Percentiles rank a stretch among this genome's conserved stretches.
phyloP scores from a whole-genome alignment of 2,329 filamentous ascomycete genomes.

The Apiospora rasikravindrae region DNA sequence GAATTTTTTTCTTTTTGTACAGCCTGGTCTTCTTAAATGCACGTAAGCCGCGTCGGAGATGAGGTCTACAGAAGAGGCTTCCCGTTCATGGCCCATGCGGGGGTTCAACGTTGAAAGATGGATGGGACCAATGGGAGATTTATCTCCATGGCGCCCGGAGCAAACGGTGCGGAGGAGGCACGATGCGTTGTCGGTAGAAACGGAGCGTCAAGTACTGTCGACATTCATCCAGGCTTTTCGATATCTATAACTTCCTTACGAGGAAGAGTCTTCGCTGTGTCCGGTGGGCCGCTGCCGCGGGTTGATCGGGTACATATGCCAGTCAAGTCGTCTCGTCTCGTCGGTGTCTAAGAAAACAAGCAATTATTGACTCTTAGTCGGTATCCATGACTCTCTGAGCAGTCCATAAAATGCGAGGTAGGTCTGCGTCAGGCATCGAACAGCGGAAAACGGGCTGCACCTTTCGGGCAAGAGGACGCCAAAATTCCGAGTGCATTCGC shows the following conservation, averaged over 20 bases:
- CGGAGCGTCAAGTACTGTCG: not conserved
- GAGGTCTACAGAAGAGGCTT: not conserved
- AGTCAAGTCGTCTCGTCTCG: not conserved
- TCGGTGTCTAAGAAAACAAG: not conserved
- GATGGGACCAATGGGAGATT: not conserved
- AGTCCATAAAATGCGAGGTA: not conserved
- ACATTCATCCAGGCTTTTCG: not conserved
- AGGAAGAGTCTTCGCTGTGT: not conserved
- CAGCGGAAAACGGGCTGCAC: not conserved
- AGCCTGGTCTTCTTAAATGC: not conserved
- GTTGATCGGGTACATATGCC: not conserved
- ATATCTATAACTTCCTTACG: not conserved
- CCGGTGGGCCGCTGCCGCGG: not conserved
- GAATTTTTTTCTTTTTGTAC: conserved; percentile 3
- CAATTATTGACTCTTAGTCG: not conserved
- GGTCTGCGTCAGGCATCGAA: not conserved
- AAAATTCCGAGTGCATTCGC: not conserved
- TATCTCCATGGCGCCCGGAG: not conserved
- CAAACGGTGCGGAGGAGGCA: not conserved
- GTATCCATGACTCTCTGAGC: not conserved
- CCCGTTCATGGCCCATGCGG: not conserved
- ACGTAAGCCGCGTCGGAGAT: conserved; percentile 1
- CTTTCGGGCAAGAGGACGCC: not conserved
- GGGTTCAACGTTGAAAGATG: not conserved
- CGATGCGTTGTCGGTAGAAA: not conserved